These are phyloP conservation scores for Abrus precatorius DNA, from an alignment of 306 rosid species.

Conservation along the genomic window DNA sequence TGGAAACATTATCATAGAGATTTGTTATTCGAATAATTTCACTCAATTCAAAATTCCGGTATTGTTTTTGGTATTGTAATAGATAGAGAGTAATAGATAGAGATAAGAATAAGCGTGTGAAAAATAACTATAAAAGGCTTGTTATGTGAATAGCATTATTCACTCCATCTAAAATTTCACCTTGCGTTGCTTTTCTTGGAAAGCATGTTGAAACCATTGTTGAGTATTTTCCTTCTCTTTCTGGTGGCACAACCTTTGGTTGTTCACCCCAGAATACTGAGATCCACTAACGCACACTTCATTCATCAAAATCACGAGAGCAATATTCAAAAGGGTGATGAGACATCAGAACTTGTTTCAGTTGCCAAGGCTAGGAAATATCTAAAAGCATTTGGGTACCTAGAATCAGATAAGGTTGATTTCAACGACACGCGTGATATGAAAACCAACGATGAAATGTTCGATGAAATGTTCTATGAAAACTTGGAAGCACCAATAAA, in stretches of 20 bases:
- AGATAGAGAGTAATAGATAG: too few species aligned
- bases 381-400: slow-evolving; percentile 7
- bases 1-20: too few species aligned
- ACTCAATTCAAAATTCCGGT: too few species aligned
- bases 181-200: background rate
- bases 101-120: too few species aligned
- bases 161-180: background rate
- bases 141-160: background rate
- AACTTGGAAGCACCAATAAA: background rate
- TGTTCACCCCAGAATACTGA: background rate
- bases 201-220: background rate
- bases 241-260: background rate
- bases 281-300: background rate
- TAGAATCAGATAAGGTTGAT: background rate
- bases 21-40: too few species aligned
- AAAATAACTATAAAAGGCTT: background rate
- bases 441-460: background rate
- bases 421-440: background rate
- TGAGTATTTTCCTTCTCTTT: background rate
- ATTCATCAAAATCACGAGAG: background rate
- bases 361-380: background rate
- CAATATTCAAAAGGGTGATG: background rate
- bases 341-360: background rate
- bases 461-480: background rate
- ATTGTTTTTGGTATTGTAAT: too few species aligned